phyloP scores from a whole-genome alignment of 305 asterid genomes.

The Ajuga reptans region DNA sequence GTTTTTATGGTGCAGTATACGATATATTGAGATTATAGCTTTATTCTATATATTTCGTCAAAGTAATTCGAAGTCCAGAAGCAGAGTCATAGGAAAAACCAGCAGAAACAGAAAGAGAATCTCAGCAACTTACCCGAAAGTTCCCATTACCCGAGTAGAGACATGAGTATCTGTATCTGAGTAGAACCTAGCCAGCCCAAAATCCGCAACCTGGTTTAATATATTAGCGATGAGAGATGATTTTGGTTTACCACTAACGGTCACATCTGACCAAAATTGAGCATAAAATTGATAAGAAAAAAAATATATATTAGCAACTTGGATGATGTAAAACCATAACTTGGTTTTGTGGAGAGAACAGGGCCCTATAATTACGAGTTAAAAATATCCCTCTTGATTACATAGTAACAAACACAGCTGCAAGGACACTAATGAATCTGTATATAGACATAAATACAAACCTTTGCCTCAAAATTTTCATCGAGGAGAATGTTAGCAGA shows the following conservation, averaged over 20 bases:
- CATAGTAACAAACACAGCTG: not conserved
- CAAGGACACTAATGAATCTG: not conserved
- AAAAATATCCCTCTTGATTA: not conserved
- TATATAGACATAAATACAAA: constrained; percentile 16
- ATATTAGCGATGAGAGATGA: constrained; percentile 9
- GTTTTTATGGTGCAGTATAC: not conserved
- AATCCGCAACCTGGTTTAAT: constrained; percentile 77
- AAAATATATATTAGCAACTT: not conserved
- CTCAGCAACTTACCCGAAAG: constrained; percentile 62
- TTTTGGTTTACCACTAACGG: not conserved
- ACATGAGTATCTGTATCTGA: constrained; percentile 79
- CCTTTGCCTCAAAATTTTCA: constrained; percentile 79
- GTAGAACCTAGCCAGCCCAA: constrained; percentile 86
- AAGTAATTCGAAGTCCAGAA: constrained; percentile 5
- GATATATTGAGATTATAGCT: constrained; percentile 11
- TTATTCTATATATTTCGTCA: not conserved
- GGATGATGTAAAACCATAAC: not conserved
- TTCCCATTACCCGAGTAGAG: constrained; percentile 95
- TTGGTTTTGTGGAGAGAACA: not conserved
- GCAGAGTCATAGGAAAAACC: not conserved
- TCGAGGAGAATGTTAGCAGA: constrained; percentile 81
- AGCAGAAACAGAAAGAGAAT: constrained; percentile 5
- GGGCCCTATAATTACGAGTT: not conserved
- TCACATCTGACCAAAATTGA: not conserved
- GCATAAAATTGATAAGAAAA: not conserved